phyloP scores from a whole-genome alignment of 257 asterid species.

The Solanum commersonii region DNA sequence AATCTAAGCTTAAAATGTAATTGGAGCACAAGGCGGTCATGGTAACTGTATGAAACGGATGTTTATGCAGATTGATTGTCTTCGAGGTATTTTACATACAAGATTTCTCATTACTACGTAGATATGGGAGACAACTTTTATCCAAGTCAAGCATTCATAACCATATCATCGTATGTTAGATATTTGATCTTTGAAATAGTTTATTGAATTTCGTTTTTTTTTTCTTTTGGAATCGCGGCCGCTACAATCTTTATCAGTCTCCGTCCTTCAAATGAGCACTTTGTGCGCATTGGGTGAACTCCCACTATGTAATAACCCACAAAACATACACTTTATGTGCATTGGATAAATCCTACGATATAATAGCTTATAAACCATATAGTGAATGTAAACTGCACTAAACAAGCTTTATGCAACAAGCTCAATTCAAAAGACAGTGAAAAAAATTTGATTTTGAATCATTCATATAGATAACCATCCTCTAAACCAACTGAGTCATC shows the following conservation, averaged over 20 bases:
- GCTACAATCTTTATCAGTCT: not conserved
- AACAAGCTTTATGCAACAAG: fast-evolving
- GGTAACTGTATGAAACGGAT: not conserved
- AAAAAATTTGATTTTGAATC: too few species aligned
- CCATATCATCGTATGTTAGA: not conserved
- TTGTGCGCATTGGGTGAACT: too few species aligned
- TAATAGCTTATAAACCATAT: too few species aligned
- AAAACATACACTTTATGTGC: too few species aligned
- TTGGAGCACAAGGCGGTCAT: not conserved
- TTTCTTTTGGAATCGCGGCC: not conserved
- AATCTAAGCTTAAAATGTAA: not conserved
- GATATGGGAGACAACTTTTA: not conserved
- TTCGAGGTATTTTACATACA: not conserved
- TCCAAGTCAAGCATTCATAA: not conserved
- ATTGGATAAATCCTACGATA: fast-evolving
- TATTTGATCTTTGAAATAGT: not conserved
- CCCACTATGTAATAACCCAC: too few species aligned
- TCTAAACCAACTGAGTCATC: fast-evolving
- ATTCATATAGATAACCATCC: too few species aligned
- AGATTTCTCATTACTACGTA: too few species aligned
- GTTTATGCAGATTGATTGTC: not conserved
- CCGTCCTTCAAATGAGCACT: not conserved
- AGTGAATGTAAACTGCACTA: fast-evolving
- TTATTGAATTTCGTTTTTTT: too few species aligned
- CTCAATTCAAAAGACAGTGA: fast-evolving